Conservation (phyloP, 495 filamentous ascomycete species). For the Pseudomonodictys pantanalensis region DNA sequence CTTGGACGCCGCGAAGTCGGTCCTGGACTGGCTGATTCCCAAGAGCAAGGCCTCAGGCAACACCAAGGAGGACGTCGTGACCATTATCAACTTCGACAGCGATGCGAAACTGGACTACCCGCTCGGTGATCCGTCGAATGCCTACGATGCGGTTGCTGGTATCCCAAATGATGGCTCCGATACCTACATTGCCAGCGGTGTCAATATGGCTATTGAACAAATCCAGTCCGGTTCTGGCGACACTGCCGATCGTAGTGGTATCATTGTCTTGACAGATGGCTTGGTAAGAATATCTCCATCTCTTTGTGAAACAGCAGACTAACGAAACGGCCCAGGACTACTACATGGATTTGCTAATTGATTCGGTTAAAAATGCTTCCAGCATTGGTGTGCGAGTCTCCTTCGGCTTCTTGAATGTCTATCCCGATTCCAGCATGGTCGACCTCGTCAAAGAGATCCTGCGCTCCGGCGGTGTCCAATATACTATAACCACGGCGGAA, state of each 20-base stretch:
- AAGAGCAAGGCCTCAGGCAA: constrained; percentile 20
- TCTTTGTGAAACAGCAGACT: not conserved
- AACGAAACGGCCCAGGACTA: constrained; percentile 2
- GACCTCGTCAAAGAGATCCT: constrained; percentile 33
- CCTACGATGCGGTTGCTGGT: constrained; percentile 8
- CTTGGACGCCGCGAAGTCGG: constrained; percentile 32
- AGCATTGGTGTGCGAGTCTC: constrained; percentile 33
- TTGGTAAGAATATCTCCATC: not conserved
- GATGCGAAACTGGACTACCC: constrained; percentile 27
- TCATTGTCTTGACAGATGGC: constrained; percentile 43
- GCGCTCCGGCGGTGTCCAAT: constrained; percentile 37
- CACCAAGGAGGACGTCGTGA: constrained; percentile 35
- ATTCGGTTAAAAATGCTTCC: constrained; percentile 37
- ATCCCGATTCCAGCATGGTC: constrained; percentile 13
- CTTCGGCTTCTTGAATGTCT: constrained; percentile 34
- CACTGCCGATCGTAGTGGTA: constrained; percentile 33
- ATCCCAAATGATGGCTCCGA: constrained; percentile 20
- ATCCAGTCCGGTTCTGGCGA: constrained; percentile 16
- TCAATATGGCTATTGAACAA: constrained; percentile 33
- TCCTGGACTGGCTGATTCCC: constrained; percentile 35
- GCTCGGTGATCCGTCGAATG: constrained; percentile 37
- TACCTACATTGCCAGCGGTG: constrained; percentile 34
- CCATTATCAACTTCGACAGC: constrained; percentile 36
- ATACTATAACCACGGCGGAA: constrained; percentile 36
- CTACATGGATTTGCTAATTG: constrained; percentile 19